Percentiles rank a stretch among this genome's conserved stretches.
These are phyloP conservation scores for Cryptococcus sp. DNA, from an alignment of 1,284 basidiomycete genomes.

Conservation along the genomic window DNA sequence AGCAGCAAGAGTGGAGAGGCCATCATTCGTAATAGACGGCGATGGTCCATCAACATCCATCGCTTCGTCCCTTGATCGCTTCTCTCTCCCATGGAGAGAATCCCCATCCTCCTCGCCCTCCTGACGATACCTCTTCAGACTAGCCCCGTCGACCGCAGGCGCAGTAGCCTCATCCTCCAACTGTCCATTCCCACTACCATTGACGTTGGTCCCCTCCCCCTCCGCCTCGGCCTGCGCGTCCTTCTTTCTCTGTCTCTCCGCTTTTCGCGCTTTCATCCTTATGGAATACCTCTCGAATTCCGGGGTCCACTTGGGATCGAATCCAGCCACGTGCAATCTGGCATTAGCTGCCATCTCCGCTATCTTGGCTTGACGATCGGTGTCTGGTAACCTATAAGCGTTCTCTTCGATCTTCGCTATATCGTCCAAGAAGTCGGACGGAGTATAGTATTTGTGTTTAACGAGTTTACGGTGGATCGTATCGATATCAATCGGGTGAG, in stretches of 20 bases:
- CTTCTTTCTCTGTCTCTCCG: slow-evolving; percentile 61
- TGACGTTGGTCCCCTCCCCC: slow-evolving; percentile 46
- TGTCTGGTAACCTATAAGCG: slow-evolving; percentile 69
- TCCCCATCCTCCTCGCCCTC: slow-evolving; percentile 41
- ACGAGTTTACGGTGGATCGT: slow-evolving; percentile 85
- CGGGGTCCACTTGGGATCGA: slow-evolving; percentile 75
- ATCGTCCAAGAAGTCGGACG: slow-evolving; percentile 83
- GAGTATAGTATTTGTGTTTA: slow-evolving; percentile 83
- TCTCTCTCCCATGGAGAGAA: slow-evolving; percentile 51
- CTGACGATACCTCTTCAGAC: slow-evolving; percentile 42
- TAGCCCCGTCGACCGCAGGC: neutral
- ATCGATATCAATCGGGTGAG: slow-evolving; percentile 83
- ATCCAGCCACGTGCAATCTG: slow-evolving; percentile 78
- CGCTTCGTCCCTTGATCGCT: slow-evolving; percentile 70
- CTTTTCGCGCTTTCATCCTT: slow-evolving; percentile 69
- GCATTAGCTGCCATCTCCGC: slow-evolving; percentile 87
- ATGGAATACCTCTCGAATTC: slow-evolving; percentile 89
- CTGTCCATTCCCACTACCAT: slow-evolving; percentile 1
- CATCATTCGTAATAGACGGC: neutral
- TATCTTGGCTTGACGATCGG: slow-evolving; percentile 75
- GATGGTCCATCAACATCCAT: slow-evolving; percentile 35
- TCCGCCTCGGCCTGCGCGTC: slow-evolving; percentile 75
- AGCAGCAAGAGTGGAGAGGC: no score
- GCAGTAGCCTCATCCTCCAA: neutral
- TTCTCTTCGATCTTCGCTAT: slow-evolving; percentile 87